phyloP scores from a whole-genome alignment of 192 early-diverging fungal species.

The Rhizophagus sp. region DNA sequence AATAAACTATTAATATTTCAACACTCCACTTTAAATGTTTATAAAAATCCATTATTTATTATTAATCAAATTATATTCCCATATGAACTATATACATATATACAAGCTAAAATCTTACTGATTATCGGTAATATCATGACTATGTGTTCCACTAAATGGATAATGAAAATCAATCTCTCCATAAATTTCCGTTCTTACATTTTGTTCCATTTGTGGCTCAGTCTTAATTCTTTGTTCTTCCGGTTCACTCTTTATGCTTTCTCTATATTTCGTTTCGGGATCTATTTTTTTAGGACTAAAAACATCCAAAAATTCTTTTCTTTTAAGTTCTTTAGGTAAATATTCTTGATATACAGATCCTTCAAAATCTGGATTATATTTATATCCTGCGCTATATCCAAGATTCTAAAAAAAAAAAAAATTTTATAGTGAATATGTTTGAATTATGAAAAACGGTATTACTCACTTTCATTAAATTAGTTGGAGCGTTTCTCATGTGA shows the following conservation, averaged over 20 bases:
- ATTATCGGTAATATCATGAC: neutral
- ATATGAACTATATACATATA: too few species aligned
- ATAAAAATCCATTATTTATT: too few species aligned
- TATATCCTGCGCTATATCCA: slow-evolving; percentile 79
- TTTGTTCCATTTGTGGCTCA: neutral
- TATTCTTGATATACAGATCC: slow-evolving; percentile 73
- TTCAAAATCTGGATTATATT: slow-evolving; percentile 80
- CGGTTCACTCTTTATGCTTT: neutral
- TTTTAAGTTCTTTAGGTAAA: slow-evolving; percentile 66
- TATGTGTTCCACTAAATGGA: neutral
- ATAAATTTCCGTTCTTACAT: neutral
- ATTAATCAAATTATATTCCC: too few species aligned
- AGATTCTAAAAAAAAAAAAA: slow-evolving; percentile 46
- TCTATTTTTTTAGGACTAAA: slow-evolving; percentile 29
- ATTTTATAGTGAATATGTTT: neutral
- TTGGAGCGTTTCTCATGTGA: slow-evolving; percentile 84
- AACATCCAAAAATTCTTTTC: slow-evolving; percentile 59
- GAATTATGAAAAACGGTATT: neutral
- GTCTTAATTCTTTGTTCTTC: too few species aligned
- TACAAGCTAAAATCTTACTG: too few species aligned
- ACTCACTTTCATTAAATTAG: slow-evolving; percentile 68
- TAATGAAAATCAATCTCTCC: neutral
- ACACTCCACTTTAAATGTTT: too few species aligned
- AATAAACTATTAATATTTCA: too few species aligned
- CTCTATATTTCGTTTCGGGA: neutral